These are phyloP conservation scores for Tuber borchii DNA, from an alignment of 495 filamentous ascomycete genomes.

Conservation along the genomic window DNA sequence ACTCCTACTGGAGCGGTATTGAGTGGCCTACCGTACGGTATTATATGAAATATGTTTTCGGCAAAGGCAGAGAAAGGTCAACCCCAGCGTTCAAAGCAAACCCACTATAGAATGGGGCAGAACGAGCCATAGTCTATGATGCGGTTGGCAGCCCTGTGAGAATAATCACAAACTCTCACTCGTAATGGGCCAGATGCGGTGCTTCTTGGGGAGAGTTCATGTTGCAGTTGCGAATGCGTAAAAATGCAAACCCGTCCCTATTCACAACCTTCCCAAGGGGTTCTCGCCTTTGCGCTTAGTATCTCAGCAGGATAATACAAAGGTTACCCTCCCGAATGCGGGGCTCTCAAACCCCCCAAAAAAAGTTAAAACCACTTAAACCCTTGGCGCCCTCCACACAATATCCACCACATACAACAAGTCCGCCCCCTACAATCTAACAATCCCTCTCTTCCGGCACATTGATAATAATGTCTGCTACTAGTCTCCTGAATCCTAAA, in stretches of 20 bases:
- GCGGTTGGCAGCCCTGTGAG: not conserved
- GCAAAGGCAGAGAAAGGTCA: too few species aligned
- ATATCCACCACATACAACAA: not conserved
- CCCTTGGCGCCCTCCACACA: not conserved
- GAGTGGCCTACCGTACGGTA: too few species aligned
- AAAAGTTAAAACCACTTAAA: not conserved
- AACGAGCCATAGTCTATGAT: not conserved
- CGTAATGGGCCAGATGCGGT: not conserved
- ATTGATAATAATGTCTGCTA: constrained; percentile 62
- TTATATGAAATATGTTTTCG: too few species aligned
- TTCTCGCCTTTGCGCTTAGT: not conserved
- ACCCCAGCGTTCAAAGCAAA: not conserved
- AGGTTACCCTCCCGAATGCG: constrained; percentile 3
- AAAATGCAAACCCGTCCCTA: not conserved
- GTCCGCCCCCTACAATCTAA: not conserved
- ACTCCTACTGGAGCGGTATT: too few species aligned
- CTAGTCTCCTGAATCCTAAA: constrained; percentile 95
- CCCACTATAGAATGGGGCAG: not conserved
- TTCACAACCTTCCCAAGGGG: not conserved
- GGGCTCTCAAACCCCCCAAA: not conserved
- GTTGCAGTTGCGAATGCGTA: not conserved
- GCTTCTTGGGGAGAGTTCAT: not conserved
- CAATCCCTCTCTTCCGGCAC: not conserved
- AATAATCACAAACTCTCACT: not conserved
- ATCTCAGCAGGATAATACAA: not conserved